These are phyloP conservation scores for Microascus cirrosus DNA, from an alignment of 2,329 filamentous ascomycete genomes.

Conservation along the genomic window DNA sequence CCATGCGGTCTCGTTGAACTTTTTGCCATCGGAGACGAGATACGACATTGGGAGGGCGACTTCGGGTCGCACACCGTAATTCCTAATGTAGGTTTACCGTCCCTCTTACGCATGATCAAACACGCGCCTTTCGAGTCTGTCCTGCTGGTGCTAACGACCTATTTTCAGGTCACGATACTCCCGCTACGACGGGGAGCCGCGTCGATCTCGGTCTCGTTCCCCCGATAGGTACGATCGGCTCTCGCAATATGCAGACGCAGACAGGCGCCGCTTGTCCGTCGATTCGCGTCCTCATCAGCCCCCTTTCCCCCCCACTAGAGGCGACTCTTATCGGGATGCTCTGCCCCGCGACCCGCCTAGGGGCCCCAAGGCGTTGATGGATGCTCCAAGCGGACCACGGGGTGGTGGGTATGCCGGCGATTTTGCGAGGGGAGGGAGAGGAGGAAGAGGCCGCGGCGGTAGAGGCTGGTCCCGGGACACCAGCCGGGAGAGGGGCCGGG, in stretches of 20 bases:
- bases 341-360: constrained; percentile 59
- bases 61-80: constrained; percentile 1
- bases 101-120: not conserved
- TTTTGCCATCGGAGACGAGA: not conserved
- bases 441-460: constrained; percentile 33
- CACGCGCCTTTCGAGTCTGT: not conserved
- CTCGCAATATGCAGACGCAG: constrained; percentile 48
- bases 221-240: constrained; percentile 52
- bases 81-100: constrained; percentile 1
- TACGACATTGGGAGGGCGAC: not conserved
- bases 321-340: constrained; percentile 27
- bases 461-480: constrained; percentile 51
- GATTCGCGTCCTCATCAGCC: constrained; percentile 37
- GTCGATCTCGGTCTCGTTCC: constrained; percentile 56
- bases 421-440: constrained; percentile 40
- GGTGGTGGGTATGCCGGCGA: constrained; percentile 57
- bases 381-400: constrained; percentile 56
- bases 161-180: constrained; percentile 35
- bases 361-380: constrained; percentile 69
- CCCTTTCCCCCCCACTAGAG: constrained; percentile 49
- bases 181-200: constrained; percentile 48
- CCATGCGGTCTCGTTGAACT: not conserved
- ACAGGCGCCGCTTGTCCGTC: constrained; percentile 57
- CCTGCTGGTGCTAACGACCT: not conserved
- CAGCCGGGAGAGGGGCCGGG: constrained; percentile 47